Evolutionary conservation across 768 basidiomycete species (phyloP), one percentile per base, ranked within the genome.

Genomic region (Auricularia sp.): DNA sequence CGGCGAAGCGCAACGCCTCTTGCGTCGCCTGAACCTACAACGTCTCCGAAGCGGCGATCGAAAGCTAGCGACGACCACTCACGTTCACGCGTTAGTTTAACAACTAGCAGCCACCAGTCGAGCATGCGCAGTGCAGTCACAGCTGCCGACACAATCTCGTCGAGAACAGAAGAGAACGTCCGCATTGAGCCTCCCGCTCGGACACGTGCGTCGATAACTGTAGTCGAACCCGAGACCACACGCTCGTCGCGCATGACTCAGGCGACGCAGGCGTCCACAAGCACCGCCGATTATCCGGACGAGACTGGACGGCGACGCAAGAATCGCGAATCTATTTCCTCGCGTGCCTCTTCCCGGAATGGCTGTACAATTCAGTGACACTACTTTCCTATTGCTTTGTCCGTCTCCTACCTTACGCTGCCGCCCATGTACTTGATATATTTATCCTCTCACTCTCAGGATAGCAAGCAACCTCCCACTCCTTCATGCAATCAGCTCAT

Each of bases 71-170:
- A 74, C 47, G 84, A 83, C 54, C 79, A 84, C 5, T 84, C 85
- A 1, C 78, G 74, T 61, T 88, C 88, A 1, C 73, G 84, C 68
- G 80, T 81, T 21, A 89, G 87, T 71, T 79, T 77, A 65, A 82
- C 82, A 70, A 86, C 86, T 1, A 75, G 77, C 3, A 77, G 80
- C 7, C 83, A 83, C 69, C 72, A 74, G 12, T 70, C 78, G 61
- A 89, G 88, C 68, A 66, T 87, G 69, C 78, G 82, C 47, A 86
- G 85, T 67, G 81, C 80, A 16, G 80, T 77, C 2, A 86, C 83
- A 11, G 79, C 80, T 14, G 67, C 76, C 71, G 80, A 78, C 64
- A 82, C 79, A 62, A 68, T 77, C 18, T 77, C 78, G 1, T 59
- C 56, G 6, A 14, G 56, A 14, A 14, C 14, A 6, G 16, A 59